These are phyloP conservation scores for Sisymbrium altissimum DNA, from an alignment of 345 rosid genomes.

Conservation along the genomic window DNA sequence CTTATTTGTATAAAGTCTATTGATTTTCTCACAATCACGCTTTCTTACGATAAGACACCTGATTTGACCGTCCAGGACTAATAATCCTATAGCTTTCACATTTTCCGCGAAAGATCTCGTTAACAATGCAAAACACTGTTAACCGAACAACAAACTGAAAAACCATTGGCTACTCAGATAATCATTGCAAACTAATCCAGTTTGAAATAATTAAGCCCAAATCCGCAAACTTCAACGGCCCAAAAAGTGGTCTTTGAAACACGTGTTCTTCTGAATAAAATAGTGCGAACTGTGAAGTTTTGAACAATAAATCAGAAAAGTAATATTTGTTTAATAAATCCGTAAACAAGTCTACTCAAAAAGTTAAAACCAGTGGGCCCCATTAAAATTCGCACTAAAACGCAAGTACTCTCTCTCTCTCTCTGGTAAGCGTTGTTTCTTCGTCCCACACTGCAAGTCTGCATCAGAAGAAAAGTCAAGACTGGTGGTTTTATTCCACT, in stretches of 20 bases:
- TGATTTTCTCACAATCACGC: not conserved
- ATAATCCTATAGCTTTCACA: not conserved
- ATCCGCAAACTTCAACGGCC: too few relatives aligned
- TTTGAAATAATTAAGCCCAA: too few relatives aligned
- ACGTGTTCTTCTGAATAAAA: not conserved
- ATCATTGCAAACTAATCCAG: too few relatives aligned
- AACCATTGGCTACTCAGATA: too few relatives aligned
- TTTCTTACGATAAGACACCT: not conserved
- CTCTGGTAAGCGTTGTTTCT: slow-evolving; percentile 1
- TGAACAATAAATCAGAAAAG: not conserved
- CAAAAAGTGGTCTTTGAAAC: not conserved
- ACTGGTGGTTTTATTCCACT: slow-evolving; percentile 11
- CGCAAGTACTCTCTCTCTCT: slow-evolving; percentile 5
- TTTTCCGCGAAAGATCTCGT: not conserved
- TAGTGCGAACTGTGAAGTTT: not conserved
- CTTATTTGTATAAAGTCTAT: not conserved
- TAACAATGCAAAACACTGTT: not conserved
- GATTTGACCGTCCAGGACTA: not conserved
- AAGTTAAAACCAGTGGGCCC: not conserved
- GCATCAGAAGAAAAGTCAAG: slow-evolving; percentile 17
- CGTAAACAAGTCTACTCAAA: too few relatives aligned
- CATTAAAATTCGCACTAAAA: slow-evolving; percentile 5
- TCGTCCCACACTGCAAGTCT: not conserved
- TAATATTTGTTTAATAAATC: too few relatives aligned
- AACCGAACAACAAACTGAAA: too few relatives aligned